Evolutionary conservation across 129 eudicot genomes (phyloP).

Genomic region (Lactuca sativa): DNA sequence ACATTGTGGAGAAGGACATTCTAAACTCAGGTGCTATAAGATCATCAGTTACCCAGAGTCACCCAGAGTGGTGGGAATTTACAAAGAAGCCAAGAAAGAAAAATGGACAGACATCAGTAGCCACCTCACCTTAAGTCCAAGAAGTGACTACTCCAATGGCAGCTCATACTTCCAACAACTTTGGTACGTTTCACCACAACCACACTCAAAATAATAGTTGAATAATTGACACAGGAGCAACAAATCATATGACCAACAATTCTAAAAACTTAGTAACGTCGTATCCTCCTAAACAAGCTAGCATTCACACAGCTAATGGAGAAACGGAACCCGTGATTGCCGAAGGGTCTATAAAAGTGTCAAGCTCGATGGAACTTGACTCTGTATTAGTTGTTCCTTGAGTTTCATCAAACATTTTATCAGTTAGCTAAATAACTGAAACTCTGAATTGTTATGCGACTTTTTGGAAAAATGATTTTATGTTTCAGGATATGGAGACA

Average conservation of each 20-base stretch:
- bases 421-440: neutral
- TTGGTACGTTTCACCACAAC: neutral
- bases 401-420: neutral
- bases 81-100: neutral
- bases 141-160: neutral
- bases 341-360: neutral
- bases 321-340: neutral
- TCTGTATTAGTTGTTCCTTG: conserved; percentile 7
- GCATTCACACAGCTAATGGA: neutral
- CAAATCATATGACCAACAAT: conserved; percentile 14
- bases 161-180: neutral
- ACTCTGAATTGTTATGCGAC: neutral
- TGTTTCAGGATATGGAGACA: conserved; percentile 1
- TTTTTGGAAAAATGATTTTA: neutral
- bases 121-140: too few relatives aligned
- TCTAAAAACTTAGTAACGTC: neutral
- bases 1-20: neutral
- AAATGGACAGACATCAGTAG: neutral
- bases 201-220: neutral
- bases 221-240: conserved; percentile 8
- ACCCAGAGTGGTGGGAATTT: neutral
- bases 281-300: neutral
- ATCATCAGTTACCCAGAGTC: neutral
- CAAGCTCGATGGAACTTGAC: neutral
- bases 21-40: neutral